These are phyloP conservation scores for Fraxinus angustifolia DNA, from an alignment of 305 asterid genomes.

Conservation along the genomic window DNA sequence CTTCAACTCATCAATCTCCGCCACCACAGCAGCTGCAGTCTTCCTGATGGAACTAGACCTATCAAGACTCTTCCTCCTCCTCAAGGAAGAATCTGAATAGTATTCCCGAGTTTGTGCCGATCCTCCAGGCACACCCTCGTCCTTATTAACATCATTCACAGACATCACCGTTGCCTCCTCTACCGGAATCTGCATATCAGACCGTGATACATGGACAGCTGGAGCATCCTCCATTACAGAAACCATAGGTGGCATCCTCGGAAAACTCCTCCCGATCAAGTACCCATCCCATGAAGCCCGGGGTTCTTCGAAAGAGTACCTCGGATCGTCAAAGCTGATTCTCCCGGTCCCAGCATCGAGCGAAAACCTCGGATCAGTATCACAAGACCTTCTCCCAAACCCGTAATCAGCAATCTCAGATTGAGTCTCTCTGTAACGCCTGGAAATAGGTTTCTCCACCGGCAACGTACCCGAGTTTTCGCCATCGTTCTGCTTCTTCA, in stretches of 20 bases:
- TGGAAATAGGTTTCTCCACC: constrained; percentile 66
- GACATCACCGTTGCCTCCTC: constrained; percentile 39
- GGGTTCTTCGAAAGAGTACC: constrained; percentile 90
- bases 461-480: constrained; percentile 59
- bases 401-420: constrained; percentile 96
- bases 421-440: constrained; percentile 77
- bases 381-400: constrained; percentile 84
- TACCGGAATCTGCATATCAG: constrained; percentile 72
- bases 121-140: constrained; percentile 66
- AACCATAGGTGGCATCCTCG: constrained; percentile 73
- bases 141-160: constrained; percentile 30
- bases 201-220: constrained; percentile 37
- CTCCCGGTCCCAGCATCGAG: constrained; percentile 78
- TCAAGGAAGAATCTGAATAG: constrained; percentile 69
- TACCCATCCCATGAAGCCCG: constrained; percentile 94
- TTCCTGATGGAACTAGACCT: constrained; percentile 83
- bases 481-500: constrained; percentile 54
- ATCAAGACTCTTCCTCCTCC: constrained; percentile 92
- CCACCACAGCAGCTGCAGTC: constrained; percentile 79
- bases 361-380: constrained; percentile 81
- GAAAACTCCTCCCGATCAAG: constrained; percentile 62
- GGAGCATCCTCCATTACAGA: constrained; percentile 82
- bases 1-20: constrained; percentile 76
- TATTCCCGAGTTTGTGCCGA: constrained; percentile 76
- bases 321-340: constrained; percentile 78